Evolutionary conservation across 1,284 basidiomycete species (phyloP).

Genomic region (Fistulina hepatica): DNA sequence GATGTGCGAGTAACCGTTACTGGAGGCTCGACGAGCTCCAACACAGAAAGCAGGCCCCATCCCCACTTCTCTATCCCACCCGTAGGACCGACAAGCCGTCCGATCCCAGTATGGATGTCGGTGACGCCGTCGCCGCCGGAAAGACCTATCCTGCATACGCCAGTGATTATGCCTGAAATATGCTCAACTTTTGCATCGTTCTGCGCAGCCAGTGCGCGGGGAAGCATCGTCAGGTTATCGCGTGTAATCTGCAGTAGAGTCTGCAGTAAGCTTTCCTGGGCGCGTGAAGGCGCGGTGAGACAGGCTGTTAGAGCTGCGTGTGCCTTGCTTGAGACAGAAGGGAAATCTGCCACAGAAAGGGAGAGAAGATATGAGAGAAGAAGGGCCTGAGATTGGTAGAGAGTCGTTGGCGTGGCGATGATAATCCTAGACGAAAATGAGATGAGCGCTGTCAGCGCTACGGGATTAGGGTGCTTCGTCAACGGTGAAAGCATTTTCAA

Average conservation of each 20-base stretch:
- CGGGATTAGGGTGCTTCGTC: slow-evolving; percentile 52
- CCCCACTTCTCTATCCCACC: slow-evolving; percentile 87
- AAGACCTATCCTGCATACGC: slow-evolving; percentile 50
- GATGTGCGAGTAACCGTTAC: slow-evolving; percentile 37
- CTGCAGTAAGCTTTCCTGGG: slow-evolving; percentile 38
- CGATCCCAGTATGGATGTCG: slow-evolving; percentile 44
- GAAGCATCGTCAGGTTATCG: slow-evolving; percentile 62
- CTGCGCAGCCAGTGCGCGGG: slow-evolving; percentile 58
- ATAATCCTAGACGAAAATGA: slow-evolving; percentile 47
- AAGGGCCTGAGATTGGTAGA: slow-evolving; percentile 54
- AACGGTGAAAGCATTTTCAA: slow-evolving; percentile 50
- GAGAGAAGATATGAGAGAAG: slow-evolving; percentile 62
- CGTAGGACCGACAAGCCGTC: slow-evolving; percentile 63
- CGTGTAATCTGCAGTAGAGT: slow-evolving; percentile 42
- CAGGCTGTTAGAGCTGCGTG: slow-evolving; percentile 35
- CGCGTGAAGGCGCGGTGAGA: slow-evolving; percentile 31
- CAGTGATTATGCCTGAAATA: slow-evolving; percentile 53
- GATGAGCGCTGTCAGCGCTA: slow-evolving; percentile 47
- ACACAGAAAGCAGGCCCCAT: slow-evolving; percentile 65
- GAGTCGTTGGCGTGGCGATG: slow-evolving; percentile 40
- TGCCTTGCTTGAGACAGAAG: slow-evolving; percentile 43
- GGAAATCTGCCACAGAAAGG: slow-evolving; percentile 43
- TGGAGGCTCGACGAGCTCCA: slow-evolving; percentile 56
- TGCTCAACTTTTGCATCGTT: slow-evolving; percentile 66
- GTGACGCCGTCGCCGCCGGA: slow-evolving; percentile 61